phyloP scores from a whole-genome alignment of 202 grass and related monocot species.

The Panicum virgatum region DNA sequence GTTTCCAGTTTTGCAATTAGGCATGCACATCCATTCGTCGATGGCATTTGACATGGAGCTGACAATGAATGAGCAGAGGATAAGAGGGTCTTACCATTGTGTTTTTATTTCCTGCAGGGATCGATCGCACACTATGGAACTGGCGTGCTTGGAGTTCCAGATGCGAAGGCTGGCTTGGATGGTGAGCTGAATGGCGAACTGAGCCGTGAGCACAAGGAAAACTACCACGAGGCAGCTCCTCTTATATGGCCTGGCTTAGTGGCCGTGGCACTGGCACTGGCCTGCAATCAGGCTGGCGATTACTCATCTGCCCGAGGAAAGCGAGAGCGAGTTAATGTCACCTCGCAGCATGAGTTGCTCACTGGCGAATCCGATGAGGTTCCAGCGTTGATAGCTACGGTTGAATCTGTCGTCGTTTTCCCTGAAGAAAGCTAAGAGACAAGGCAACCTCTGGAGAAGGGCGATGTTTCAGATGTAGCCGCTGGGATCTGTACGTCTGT shows the following conservation, averaged over 20 bases:
- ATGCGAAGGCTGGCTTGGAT: not conserved
- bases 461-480: not conserved
- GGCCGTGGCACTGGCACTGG: not conserved
- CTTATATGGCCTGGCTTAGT: not conserved
- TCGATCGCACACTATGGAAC: not conserved
- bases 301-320: not conserved
- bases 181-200: not conserved
- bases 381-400: not conserved
- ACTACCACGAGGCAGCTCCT: not conserved
- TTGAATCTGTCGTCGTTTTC: not conserved
- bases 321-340: not conserved
- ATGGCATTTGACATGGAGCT: too few species aligned
- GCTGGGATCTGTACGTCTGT: not conserved
- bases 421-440: not conserved
- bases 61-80: not conserved
- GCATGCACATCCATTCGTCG: too few species aligned
- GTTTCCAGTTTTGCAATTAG: too few species aligned
- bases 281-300: not conserved
- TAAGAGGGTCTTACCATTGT: constrained; percentile 4
- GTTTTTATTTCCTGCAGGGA: constrained; percentile 1
- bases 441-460: not conserved
- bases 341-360: not conserved
- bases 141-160: not conserved
- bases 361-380: not conserved
- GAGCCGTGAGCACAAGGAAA: not conserved